These are phyloP conservation scores for Blastobotrys elegans DNA, from an alignment of 1,139 yeast species.

Conservation along the genomic window DNA sequence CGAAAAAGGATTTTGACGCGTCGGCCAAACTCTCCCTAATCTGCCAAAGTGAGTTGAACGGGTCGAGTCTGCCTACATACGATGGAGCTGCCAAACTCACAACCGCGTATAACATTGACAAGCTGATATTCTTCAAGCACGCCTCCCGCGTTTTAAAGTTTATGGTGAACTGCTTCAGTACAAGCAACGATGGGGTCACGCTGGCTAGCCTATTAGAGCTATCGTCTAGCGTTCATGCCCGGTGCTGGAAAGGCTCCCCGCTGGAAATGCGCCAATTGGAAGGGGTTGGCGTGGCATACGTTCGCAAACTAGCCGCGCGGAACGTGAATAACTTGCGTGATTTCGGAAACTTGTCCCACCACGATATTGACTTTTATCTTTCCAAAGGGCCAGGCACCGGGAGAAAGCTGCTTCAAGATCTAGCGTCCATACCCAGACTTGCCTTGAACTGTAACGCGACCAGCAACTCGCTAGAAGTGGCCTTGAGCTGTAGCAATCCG, in stretches of 20 bases:
- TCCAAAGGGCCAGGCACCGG: slow-evolving; percentile 1
- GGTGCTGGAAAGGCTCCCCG: slow-evolving; percentile 6
- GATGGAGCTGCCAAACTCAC: slow-evolving; percentile 3
- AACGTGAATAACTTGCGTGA: neutral
- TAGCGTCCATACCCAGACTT: neutral
- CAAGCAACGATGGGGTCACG: neutral
- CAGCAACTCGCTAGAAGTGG: neutral
- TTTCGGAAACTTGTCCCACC: neutral
- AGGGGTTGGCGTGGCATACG: slow-evolving; percentile 1
- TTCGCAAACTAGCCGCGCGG: slow-evolving; percentile 1
- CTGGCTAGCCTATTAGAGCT: neutral
- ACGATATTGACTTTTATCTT: slow-evolving; percentile 5
- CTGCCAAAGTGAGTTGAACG: slow-evolving; percentile 6
- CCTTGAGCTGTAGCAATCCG: neutral
- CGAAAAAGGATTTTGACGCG: neutral
- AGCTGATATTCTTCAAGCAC: slow-evolving; percentile 4
- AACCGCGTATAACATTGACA: slow-evolving; percentile 1
- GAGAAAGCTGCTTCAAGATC: slow-evolving; percentile 1
- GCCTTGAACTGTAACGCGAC: neutral
- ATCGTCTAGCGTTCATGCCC: neutral
- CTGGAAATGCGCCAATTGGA: slow-evolving; percentile 5
- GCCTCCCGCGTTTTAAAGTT: slow-evolving; percentile 1
- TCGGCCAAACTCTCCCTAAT: neutral
- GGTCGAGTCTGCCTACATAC: slow-evolving; percentile 1
- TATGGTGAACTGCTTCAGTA: neutral